Evolutionary conservation across 306 rosid genomes (phyloP), one percentile per base, ranked within the genome.

Genomic region (Prunus dulcis): DNA sequence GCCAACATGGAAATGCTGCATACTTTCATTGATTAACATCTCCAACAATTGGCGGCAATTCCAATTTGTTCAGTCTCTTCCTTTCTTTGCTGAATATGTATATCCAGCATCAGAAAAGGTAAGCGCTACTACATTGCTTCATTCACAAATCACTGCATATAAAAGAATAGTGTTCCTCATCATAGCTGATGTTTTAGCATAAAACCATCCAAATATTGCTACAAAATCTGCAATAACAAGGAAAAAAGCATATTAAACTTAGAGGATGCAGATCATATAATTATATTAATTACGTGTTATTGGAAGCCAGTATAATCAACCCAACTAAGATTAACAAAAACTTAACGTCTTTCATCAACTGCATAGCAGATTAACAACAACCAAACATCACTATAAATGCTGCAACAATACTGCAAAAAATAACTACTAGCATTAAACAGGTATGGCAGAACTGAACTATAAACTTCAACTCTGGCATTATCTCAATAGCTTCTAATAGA

Each of bases 91-190:
- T 10, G 27, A 32, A 18, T 34, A 55, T 14, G 53, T 34, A 43
- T 14, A 38, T 72, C 55, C 67, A 57, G 17, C 41, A 41, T n/a
- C 67, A 14, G 25, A 72, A 55, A 72, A 22, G 38, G 75, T 55
- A 15, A 12, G 51, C 14, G 1, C 30, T 23, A 23, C 4, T 12
- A 45, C 56, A 45, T 45, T 6, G 56, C 72, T 14, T 6, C 20
- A 64, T 64, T 32, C 25, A 34, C 27, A 38, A 3, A 19, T 64
- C 41, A 67, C 50, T 12, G 56, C 38, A 46, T 7, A 67, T 22
- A 22, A 43, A 45, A 45, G 34, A 22, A n/a, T 20, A 43, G 53
- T 67, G 34, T 0, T 13, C 70, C 13, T 45, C 38, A 23, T 46
- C 57, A 22, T 45, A 22, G 72, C 12, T 6, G 56, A 46, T 6